phyloP scores from a whole-genome alignment of 768 basidiomycete genomes.

The Mycena pura region DNA sequence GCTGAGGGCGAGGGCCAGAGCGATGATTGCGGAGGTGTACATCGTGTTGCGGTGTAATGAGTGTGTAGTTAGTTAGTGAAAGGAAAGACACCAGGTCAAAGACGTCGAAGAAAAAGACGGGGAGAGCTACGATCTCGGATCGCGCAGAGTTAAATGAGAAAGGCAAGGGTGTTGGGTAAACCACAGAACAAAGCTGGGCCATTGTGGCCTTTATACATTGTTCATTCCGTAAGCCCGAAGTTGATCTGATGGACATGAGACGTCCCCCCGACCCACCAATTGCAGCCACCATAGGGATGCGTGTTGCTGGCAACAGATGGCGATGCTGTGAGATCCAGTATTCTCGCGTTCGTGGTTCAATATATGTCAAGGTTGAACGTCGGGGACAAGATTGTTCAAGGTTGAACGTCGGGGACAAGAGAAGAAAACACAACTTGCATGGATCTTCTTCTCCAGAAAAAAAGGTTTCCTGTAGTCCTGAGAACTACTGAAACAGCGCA shows the following conservation, averaged over 20 bases:
- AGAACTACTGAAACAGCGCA: too few relatives aligned
- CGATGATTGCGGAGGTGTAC: conserved; percentile 48
- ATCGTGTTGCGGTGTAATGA: conserved; percentile 31
- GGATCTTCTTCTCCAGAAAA: too few relatives aligned
- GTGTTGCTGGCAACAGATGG: conserved; percentile 1
- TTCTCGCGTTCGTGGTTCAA: too few relatives aligned
- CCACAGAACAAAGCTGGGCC: conserved; percentile 1
- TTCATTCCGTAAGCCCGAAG: too few relatives aligned
- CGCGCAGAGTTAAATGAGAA: conserved; percentile 26
- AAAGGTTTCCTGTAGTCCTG: too few relatives aligned
- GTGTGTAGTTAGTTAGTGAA: conserved; percentile 25
- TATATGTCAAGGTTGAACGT: too few relatives aligned
- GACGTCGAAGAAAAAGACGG: conserved; percentile 15
- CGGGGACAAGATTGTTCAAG: too few relatives aligned
- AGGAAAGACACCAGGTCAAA: conserved; percentile 39
- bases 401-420: too few relatives aligned
- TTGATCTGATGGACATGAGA: conserved; percentile 23
- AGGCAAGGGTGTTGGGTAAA: conserved; percentile 21
- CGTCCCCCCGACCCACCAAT: too few relatives aligned
- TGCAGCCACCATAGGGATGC: neutral
- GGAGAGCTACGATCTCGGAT: conserved; percentile 35
- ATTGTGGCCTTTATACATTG: neutral
- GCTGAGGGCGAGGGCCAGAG: conserved; percentile 39
- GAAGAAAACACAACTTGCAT: too few relatives aligned
- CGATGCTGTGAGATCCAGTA: too few relatives aligned